phyloP scores from a whole-genome alignment of 169 alveolate species.

The Cryptosporidium ubiquitum region DNA sequence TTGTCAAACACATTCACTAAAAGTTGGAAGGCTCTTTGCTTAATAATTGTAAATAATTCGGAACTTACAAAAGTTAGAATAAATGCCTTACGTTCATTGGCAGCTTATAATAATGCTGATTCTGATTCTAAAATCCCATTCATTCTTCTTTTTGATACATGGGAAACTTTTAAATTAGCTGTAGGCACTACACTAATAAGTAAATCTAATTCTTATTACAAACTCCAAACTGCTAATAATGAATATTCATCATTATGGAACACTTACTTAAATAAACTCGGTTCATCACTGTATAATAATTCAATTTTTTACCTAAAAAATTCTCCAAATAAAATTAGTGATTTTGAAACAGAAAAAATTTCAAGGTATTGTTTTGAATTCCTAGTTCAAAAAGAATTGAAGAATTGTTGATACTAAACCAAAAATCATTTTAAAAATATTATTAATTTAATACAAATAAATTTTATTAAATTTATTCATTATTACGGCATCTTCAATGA shows the following conservation, averaged over 20 bases:
- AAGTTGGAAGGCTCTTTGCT: conserved; percentile 41
- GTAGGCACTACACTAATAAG: neutral
- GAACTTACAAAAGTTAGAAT: conserved; percentile 43
- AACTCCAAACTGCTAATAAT: neutral
- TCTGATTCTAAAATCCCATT: conserved; percentile 5
- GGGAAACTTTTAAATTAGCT: conserved; percentile 23
- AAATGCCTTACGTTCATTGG: conserved; percentile 59
- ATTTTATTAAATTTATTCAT: no score
- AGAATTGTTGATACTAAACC: neutral
- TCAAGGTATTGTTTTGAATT: neutral
- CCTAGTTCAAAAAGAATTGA: no score
- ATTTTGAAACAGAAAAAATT: neutral
- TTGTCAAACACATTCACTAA: neutral
- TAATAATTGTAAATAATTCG: neutral
- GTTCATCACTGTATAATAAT: neutral
- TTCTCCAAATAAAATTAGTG: neutral
- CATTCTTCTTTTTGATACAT: conserved; percentile 32
- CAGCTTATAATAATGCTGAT: neutral
- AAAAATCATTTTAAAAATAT: no score
- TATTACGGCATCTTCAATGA: neutral
- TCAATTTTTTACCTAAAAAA: neutral
- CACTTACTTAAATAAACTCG: neutral
- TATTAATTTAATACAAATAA: no score
- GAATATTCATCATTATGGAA: conserved; percentile 17
- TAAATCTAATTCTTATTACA: neutral